phyloP scores from a whole-genome alignment of 108 stramenopile genomes.

The Stephanodiscus minutulus region DNA sequence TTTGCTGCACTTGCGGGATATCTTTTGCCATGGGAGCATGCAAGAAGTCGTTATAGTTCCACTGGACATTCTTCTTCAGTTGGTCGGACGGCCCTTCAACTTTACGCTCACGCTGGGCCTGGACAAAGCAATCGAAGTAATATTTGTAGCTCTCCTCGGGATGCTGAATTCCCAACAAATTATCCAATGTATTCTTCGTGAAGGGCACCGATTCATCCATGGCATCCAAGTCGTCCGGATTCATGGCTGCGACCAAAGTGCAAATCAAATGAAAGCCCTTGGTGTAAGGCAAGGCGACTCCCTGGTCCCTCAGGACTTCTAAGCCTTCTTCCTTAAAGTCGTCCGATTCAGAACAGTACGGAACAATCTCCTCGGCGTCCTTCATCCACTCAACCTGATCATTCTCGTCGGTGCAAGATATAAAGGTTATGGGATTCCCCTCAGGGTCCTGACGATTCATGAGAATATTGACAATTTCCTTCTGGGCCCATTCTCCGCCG shows the following conservation, averaged over 20 bases:
- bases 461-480: slow-evolving; percentile 46
- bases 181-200: slow-evolving; percentile 52
- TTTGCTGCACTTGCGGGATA: too few species aligned
- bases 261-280: slow-evolving; percentile 53
- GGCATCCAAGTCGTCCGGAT: slow-evolving; percentile 62
- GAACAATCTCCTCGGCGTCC: slow-evolving; percentile 52
- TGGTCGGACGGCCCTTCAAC: slow-evolving; percentile 1
- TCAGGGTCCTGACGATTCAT: slow-evolving; percentile 45
- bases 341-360: slow-evolving; percentile 53
- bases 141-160: slow-evolving; percentile 41
- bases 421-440: slow-evolving; percentile 56
- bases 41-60: too few species aligned
- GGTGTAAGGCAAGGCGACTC: slow-evolving; percentile 52
- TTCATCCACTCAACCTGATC: slow-evolving; percentile 65
- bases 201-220: slow-evolving; percentile 60
- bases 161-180: slow-evolving; percentile 46
- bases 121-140: slow-evolving; percentile 47
- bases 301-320: slow-evolving; percentile 56
- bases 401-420: slow-evolving; percentile 58
- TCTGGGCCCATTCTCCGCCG: slow-evolving; percentile 46
- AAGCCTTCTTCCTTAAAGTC: slow-evolving; percentile 45
- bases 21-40: too few species aligned
- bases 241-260: slow-evolving; percentile 46
- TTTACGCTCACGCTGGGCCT: slow-evolving; percentile 22
- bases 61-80: too few species aligned